Conservation (phyloP, 1,284 basidiomycete species). For the Leccinum proximum region DNA sequence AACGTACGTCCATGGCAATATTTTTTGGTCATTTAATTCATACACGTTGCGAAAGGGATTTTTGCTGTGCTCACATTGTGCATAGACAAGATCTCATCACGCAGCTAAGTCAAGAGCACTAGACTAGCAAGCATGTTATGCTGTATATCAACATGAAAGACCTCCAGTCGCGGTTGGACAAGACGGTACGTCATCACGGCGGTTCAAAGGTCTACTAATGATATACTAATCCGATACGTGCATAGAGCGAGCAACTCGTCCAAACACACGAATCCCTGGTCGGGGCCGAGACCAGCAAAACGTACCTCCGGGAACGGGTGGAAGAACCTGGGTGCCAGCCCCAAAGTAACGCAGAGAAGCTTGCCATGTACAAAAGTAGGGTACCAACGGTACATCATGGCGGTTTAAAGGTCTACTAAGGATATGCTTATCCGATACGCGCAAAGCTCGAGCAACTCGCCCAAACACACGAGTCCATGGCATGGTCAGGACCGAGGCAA, state of each 20-base stretch:
- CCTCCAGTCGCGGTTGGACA: conserved; percentile 71
- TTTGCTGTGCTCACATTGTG: conserved; percentile 1
- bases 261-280: conserved; percentile 75
- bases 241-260: conserved; percentile 61
- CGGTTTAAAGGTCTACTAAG: not conserved
- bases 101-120: conserved; percentile 78
- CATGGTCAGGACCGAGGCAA: conserved; percentile 61
- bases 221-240: conserved; percentile 11
- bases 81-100: conserved; percentile 70
- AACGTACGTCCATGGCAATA: too few species aligned
- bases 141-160: conserved; percentile 81
- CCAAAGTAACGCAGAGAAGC: conserved; percentile 61
- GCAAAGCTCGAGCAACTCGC: conserved; percentile 61
- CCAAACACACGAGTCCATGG: conserved; percentile 69
- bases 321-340: too few species aligned
- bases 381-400: conserved; percentile 43
- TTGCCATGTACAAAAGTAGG: conserved; percentile 78
- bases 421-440: conserved; percentile 12
- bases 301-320: conserved; percentile 70
- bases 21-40: too few species aligned
- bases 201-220: not conserved
- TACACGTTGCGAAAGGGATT: not conserved
- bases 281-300: conserved; percentile 77
- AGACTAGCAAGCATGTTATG: conserved; percentile 66
- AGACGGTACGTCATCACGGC: conserved; percentile 44